Conservation (phyloP, 805 yeast genomes). For the Zygotorulaspora florentina region DNA sequence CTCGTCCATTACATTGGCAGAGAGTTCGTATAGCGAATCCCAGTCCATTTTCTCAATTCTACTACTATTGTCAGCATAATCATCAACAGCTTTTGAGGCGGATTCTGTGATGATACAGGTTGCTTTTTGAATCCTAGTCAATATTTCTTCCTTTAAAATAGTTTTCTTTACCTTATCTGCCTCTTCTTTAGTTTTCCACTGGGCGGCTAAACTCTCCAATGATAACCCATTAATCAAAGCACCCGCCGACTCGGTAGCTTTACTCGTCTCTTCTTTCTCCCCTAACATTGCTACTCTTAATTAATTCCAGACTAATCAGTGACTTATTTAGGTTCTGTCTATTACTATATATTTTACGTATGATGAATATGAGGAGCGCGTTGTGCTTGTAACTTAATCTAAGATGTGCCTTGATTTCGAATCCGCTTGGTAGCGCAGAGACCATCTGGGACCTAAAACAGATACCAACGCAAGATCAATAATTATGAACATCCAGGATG, state of each 20-base stretch:
- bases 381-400: slow-evolving; percentile 7
- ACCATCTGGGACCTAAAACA: slow-evolving; percentile 55
- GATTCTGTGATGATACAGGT: slow-evolving; percentile 14
- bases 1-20: slow-evolving; percentile 29
- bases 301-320: neutral
- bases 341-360: neutral
- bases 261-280: too few species aligned
- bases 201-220: slow-evolving; percentile 21
- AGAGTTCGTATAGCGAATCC: slow-evolving; percentile 30
- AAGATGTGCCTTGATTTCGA: slow-evolving; percentile 27
- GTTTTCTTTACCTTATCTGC: slow-evolving; percentile 11
- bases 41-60: slow-evolving; percentile 24
- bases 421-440: slow-evolving; percentile 32
- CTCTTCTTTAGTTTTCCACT: slow-evolving; percentile 24
- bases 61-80: neutral
- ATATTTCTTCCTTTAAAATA: slow-evolving; percentile 18
- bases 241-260: too few species aligned
- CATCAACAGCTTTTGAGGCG: slow-evolving; percentile 6
- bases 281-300: too few species aligned
- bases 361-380: neutral
- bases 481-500: slow-evolving; percentile 58
- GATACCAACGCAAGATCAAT: slow-evolving; percentile 51
- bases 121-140: slow-evolving; percentile 17
- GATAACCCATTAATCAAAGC: neutral
- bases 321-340: neutral